Percentiles rank a stretch among this genome's conserved stretches.
Conservation (phyloP, 192 early-diverging fungal species). For the Borealophlyctis nickersoniae region DNA sequence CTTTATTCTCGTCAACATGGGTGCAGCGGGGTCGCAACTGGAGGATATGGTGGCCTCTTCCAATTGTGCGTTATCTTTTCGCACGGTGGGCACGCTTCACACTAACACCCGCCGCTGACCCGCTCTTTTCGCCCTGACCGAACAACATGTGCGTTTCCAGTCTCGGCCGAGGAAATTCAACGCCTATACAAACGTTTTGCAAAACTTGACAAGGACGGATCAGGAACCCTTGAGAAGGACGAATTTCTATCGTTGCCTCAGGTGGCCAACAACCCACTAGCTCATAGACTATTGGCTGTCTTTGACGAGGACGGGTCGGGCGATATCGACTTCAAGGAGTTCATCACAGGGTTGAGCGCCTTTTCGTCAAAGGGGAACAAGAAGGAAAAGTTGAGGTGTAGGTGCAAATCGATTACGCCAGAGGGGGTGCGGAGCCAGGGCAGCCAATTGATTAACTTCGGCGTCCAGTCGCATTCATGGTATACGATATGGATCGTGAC, state of each 20-base stretch:
- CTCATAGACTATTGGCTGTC: slow-evolving; percentile 90
- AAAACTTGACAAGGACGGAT: slow-evolving; percentile 95
- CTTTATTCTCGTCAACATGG: too few species aligned
- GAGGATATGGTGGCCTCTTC: slow-evolving; percentile 77
- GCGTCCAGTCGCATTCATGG: slow-evolving; percentile 87
- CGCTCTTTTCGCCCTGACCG: slow-evolving; percentile 1
- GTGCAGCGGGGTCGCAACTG: slow-evolving; percentile 41
- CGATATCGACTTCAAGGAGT: slow-evolving; percentile 99
- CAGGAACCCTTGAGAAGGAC: slow-evolving; percentile 94
- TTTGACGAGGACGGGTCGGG: slow-evolving; percentile 98
- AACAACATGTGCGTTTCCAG: slow-evolving; percentile 13
- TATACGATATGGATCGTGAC: slow-evolving; percentile 99
- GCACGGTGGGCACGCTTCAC: neutral
- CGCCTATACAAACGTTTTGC: slow-evolving; percentile 98
- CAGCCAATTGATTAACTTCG: too few species aligned
- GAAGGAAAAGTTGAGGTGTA: slow-evolving; percentile 92
- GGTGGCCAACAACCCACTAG: slow-evolving; percentile 96
- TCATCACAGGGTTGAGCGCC: slow-evolving; percentile 89
- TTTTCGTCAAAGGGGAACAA: slow-evolving; percentile 94
- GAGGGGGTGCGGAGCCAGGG: too few species aligned
- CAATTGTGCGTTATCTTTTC: slow-evolving; percentile 58
- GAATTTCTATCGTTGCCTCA: slow-evolving; percentile 97
- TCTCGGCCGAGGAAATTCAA: slow-evolving; percentile 78
- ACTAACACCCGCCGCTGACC: neutral
- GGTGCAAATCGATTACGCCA: slow-evolving; percentile 14